Evolutionary conservation across 2,329 filamentous ascomycete genomes (phyloP), one percentile per base, ranked within the genome.

Genomic region (Thermoascus crustaceus): DNA sequence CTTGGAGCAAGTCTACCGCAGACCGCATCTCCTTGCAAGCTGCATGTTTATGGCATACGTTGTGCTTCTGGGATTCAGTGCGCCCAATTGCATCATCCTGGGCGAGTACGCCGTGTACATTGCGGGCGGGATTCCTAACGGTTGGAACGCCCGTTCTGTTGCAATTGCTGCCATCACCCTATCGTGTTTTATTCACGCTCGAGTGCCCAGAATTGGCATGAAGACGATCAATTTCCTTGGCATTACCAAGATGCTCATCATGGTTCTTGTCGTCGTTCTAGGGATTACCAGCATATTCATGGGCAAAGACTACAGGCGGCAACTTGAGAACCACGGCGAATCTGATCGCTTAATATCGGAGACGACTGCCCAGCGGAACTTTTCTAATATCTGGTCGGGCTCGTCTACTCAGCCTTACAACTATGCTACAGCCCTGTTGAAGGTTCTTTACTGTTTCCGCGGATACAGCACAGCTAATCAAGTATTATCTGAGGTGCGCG

Each of bases 361-460:
- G 7, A 38, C 34, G 30, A 37, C 38, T 35, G 37, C 41, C 1
- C 38, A 38, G 30, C 34, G 27, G 7, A 43, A 34, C 16, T 43
- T 43, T 18, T 27, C 33, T 11, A 35, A 35, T 21, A 35, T 35
- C 6, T 43, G 37, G 32, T 38, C 38, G 19, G 35, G 35, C 8
- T 43, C 41, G 10, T 33, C 29, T 9, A 35, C 52, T 9, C 60
- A 64, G 42, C 58, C 61, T 1, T 66, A 67, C 43, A 55, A 63
- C 38, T 65, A 66, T 37, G 62, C 63, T 1, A 74, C 71, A 0
- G 69, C 71, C 0, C 54, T 76, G 3, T 69, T 73, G 49, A 75
- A 75, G 45, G 69, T 76, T 11, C 64, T 75, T 38, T 75, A 72
- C 61, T 71, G 63, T 40, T 76, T 68, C 51, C 66, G 68, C 18